A percentile compares a stretch with the other conserved stretches of the same genome.
Evolutionary conservation across 2,329 filamentous ascomycete genomes (phyloP).

Genomic region (Neonectria ditissima): DNA sequence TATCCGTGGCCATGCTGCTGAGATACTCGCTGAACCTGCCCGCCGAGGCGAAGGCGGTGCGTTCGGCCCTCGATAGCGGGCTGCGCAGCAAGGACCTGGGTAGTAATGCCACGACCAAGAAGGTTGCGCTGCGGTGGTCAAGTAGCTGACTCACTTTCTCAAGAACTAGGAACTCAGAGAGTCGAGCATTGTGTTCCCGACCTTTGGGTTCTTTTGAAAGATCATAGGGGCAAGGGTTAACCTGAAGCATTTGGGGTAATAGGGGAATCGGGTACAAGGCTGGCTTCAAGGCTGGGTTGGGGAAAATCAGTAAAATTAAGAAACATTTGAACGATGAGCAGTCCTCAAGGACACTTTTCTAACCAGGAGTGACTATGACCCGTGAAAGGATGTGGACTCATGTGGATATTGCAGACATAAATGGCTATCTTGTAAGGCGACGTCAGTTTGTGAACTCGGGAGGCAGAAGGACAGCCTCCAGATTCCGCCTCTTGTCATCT

Average conservation of each 20-base stretch:
- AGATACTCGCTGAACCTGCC: conserved; percentile 89
- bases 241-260: neutral
- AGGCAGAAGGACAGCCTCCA: neutral
- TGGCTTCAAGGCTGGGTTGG: neutral
- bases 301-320: neutral
- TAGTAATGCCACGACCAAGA: conserved; percentile 75
- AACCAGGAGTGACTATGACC: neutral
- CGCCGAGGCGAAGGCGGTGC: conserved; percentile 79
- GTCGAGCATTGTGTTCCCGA: neutral
- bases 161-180: conserved; percentile 49
- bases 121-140: conserved; percentile 81
- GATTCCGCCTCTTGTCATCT: neutral
- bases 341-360: neutral
- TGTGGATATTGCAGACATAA: too few species aligned
- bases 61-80: conserved; percentile 81
- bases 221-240: neutral
- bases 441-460: neutral
- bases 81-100: conserved; percentile 87
- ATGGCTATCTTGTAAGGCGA: neutral
- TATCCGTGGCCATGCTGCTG: conserved; percentile 95
- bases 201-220: conserved; percentile 23
- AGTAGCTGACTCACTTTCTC: conserved; percentile 77
- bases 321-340: neutral
- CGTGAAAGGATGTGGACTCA: neutral
- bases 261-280: neutral